Base-by-base conservation (phyloP, 2,329 filamentous ascomycete species). In the Xylariomycetidae sp. region DNA sequence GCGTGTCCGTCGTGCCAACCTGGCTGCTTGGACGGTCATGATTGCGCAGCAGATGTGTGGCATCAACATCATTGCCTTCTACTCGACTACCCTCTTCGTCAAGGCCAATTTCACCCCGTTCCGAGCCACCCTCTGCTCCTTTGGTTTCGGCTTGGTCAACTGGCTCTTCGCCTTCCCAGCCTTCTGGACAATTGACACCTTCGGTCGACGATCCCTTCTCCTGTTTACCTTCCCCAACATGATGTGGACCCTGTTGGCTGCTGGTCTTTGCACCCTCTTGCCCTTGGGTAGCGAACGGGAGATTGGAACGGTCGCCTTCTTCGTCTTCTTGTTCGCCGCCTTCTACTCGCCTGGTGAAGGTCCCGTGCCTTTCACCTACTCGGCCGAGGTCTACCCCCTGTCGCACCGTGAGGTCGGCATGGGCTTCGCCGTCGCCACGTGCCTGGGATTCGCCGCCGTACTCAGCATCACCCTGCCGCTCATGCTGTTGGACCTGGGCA, bases 11-110 rank as follows among this genome's bases (percentile, higher is more conserved):
- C 72, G 81, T 25, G 87, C 87, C 3, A 89, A 79, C 4, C 68
- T 84, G 19, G 86, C 85, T 5, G 82, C 85, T 1, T 84, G 79
- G 43, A 76, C 78, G 1, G 84, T 90, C 45, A 93, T 93, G 86
- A 78, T 84, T 48, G 78, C 77, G 0, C 80, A 84, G 56, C 79
- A 84, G 56, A 79, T 83, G 72, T 82, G 78, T 47, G 74, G 60
- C 32, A 72, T 83, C 56, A 85, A 85, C 52, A 82, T 86, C 36
- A 82, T 87, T 35, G 79, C 82, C 1, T 87, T 87, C 56, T 87
- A 88, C 58, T 82, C 76, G 1, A 79, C 76, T 0, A 79, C 76
- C 5, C 65, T 79, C 12, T 79, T 79, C 48, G 47, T 56, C 19
- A 55, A 79, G 1, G 72, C 79, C 2, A 78, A 78, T 4, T 74